Conservation (phyloP, 2,329 filamentous ascomycete genomes). For the Colletotrichum limetticola region DNA sequence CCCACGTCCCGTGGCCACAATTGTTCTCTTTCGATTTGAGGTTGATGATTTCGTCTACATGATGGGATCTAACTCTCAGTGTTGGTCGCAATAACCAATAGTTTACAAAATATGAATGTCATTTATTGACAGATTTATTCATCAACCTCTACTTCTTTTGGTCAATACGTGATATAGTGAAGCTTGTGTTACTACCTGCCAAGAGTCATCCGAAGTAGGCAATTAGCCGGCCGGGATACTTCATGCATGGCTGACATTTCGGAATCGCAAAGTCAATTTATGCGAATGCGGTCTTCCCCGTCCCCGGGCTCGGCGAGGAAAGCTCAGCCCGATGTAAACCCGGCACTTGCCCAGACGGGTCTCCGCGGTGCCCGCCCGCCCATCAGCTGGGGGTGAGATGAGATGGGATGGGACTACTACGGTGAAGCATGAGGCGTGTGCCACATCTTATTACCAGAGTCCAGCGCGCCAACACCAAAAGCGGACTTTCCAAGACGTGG, state of each 20-base stretch:
- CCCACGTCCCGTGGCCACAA: constrained; percentile 17
- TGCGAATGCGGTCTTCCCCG: constrained; percentile 9
- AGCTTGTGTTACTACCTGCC: neutral
- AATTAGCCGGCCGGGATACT: neutral
- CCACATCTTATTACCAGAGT: neutral
- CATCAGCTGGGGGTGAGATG: neutral
- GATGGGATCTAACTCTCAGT: constrained; percentile 20
- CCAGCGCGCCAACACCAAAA: too few species aligned
- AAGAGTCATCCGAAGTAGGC: neutral
- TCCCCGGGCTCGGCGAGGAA: neutral
- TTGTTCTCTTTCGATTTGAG: constrained; percentile 32
- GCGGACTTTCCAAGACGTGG: too few species aligned
- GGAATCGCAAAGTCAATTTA: neutral
- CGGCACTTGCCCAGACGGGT: neutral
- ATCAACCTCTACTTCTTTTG: neutral
- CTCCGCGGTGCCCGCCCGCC: neutral
- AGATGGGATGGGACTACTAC: too few species aligned
- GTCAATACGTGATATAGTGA: neutral
- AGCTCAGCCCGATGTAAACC: constrained; percentile 2
- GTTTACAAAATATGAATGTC: constrained; percentile 29
- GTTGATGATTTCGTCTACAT: neutral
- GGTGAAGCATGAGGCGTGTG: neutral
- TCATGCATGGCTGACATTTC: neutral
- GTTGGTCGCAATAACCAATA: constrained; percentile 33
- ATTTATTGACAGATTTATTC: constrained; percentile 12